Conservation (phyloP, 495 filamentous ascomycete species). For the Xylaria cubensis region DNA sequence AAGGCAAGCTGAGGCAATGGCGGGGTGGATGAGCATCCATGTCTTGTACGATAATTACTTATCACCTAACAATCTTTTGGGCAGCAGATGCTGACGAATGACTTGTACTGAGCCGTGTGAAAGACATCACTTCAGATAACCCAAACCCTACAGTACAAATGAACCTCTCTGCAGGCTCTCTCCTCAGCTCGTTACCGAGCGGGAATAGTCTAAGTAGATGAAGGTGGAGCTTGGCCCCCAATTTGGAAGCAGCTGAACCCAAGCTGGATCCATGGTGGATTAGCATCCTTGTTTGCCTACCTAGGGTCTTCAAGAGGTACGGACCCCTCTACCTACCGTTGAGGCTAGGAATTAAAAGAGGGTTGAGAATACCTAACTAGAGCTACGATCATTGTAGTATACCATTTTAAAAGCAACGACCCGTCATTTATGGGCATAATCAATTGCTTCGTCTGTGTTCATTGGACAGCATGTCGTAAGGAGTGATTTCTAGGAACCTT, state of each 20-base stretch:
- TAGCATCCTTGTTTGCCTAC: not conserved
- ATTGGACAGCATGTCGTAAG: no score
- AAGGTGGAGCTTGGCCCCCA: slow-evolving; percentile 13
- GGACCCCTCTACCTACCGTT: no score
- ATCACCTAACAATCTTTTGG: not conserved
- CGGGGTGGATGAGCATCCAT: not conserved
- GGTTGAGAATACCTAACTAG: no score
- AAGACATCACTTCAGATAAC: not conserved
- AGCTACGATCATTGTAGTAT: no score
- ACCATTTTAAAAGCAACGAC: no score
- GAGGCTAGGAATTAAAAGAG: no score
- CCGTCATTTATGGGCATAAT: no score
- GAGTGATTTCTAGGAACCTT: no score
- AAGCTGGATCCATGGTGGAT: slow-evolving; percentile 4
- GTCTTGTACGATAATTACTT: not conserved
- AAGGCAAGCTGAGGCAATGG: not conserved
- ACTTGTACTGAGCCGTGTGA: not conserved
- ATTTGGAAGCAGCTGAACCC: slow-evolving; percentile 21
- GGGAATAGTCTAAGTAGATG: not conserved
- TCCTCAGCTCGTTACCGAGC: slow-evolving; percentile 15
- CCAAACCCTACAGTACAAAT: not conserved
- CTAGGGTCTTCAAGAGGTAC: not conserved
- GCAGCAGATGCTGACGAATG: not conserved
- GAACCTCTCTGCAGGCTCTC: not conserved
- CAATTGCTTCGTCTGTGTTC: no score